phyloP scores from a whole-genome alignment of 306 rosid species.

The Myrica gale region DNA sequence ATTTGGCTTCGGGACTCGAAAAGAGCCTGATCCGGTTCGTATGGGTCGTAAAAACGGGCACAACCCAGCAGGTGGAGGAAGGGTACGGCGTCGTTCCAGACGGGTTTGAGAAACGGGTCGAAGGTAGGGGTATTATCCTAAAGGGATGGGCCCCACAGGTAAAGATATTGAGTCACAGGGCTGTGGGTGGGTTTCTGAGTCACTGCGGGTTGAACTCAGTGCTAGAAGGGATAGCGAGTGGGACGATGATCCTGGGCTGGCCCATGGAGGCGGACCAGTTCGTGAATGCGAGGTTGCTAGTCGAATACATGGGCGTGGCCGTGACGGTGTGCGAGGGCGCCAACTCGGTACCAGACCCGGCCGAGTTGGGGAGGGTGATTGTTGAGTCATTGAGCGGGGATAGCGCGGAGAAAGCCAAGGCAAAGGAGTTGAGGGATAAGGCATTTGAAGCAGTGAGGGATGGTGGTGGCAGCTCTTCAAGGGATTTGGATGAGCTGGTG shows the following conservation, averaged over 20 bases:
- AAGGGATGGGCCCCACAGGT: constrained; percentile 55
- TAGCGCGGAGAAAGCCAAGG: constrained; percentile 23
- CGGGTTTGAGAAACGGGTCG: constrained; percentile 55
- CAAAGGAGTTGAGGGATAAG: constrained; percentile 33
- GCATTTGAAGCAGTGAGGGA: constrained; percentile 34
- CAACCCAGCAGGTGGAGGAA: constrained; percentile 9
- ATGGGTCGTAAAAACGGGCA: constrained; percentile 54
- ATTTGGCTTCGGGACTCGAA: constrained; percentile 63
- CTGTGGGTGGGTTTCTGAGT: constrained; percentile 19
- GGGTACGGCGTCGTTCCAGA: constrained; percentile 39
- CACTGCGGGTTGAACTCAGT: not conserved
- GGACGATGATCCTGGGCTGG: constrained; percentile 60
- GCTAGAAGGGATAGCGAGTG: constrained; percentile 44
- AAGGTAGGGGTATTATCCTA: constrained; percentile 42
- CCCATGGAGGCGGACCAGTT: constrained; percentile 86
- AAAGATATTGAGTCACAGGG: constrained; percentile 40
- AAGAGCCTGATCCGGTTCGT: constrained; percentile 41
- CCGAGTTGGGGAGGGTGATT: constrained; percentile 37
- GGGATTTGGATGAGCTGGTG: constrained; percentile 41
- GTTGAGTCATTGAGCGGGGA: constrained; percentile 23
- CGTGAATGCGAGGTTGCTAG: constrained; percentile 49
- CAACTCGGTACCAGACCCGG: constrained; percentile 48
- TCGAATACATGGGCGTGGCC: constrained; percentile 49
- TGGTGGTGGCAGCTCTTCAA: constrained; percentile 39
- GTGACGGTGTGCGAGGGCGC: constrained; percentile 47